Evolutionary conservation across 495 filamentous ascomycete genomes (phyloP), one percentile per base, ranked within the genome.

Genomic region (Hypomontagnella monticulosa): DNA sequence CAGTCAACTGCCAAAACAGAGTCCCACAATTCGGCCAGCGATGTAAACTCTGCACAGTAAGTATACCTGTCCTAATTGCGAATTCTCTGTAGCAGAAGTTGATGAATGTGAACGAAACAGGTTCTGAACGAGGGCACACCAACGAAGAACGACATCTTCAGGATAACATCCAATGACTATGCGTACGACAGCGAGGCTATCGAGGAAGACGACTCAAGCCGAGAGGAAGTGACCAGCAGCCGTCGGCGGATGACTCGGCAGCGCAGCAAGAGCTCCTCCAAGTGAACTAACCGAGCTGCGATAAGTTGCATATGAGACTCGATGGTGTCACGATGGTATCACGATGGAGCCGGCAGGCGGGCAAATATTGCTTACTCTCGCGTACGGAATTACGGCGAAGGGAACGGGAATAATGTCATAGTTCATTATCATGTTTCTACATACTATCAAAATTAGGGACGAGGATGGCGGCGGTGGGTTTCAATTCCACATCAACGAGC

Each of bases 11-110:
- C 74, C 75, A 73, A 49, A 83, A 82, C 66, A 74, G 62, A 30
- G 81, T 82, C 14, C 18, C 61, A 27, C 69, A 74, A 40, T 83
- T 83, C 40, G 81, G 80, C 8, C 73, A 81, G 14, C 66, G 78
- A 19, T 83, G 81, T 61, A 74, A 75, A 63, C 62, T 77, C 12
- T 83, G 81, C 51, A 61, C 70, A 18, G 81, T 81, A 70, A 36
- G 74, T 75, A 37, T 14, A 19, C 34, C 34, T 37, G 47, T 1
- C n/a, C 20, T 9, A 30, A 16, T 18, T 51, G 2, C 0, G 9
- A 27, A 15, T 27, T 16, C n/a, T 18, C 42, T 52, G 1, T 1
- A 33, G 6, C 10, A 9, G 18, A 12, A 43, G 20, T 8, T 51
- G n/a, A 58, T 23, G 4, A 55, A 33, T 1, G 34, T 38, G 14